Conservation (phyloP, 371 early-diverging fungal species). For the Mucor ambiguus region DNA sequence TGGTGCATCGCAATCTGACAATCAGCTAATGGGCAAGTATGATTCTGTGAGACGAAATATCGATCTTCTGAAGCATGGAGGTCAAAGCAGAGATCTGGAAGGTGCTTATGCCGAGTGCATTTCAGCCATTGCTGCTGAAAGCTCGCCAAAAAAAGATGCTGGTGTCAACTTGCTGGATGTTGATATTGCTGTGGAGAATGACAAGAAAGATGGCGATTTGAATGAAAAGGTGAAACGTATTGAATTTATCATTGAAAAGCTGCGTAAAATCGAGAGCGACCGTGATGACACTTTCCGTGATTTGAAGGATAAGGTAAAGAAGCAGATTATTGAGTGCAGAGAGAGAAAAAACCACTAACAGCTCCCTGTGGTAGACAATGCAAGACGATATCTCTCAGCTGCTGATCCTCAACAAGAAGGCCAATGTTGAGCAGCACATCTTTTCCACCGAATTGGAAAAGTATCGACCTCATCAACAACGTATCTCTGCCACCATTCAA, state of each 20-base stretch:
- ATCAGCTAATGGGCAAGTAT: conserved; percentile 60
- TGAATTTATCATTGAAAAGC: conserved; percentile 70
- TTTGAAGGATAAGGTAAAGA: conserved; percentile 75
- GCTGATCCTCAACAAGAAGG: conserved; percentile 81
- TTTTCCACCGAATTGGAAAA: conserved; percentile 92
- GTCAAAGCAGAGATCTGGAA: conserved; percentile 63
- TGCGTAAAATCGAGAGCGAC: conserved; percentile 79
- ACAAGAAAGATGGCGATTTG: conserved; percentile 30
- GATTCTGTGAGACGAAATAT: conserved; percentile 58
- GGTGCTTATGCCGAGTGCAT: conserved; percentile 63
- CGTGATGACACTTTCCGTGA: conserved; percentile 77
- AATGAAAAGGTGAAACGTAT: conserved; percentile 63
- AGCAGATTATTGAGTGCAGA: neutral
- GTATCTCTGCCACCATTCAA: conserved; percentile 74
- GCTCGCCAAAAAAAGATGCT: conserved; percentile 28
- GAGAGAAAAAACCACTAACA: neutral
- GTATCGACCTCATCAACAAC: conserved; percentile 77
- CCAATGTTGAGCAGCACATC: conserved; percentile 80
- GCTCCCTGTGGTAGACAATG: conserved; percentile 52
- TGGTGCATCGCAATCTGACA: conserved; percentile 76
- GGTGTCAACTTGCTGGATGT: conserved; percentile 65
- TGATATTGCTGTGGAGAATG: conserved; percentile 48
- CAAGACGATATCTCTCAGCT: conserved; percentile 90
- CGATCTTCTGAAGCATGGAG: conserved; percentile 59
- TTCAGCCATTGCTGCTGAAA: conserved; percentile 27